phyloP scores from a whole-genome alignment of 2,329 filamentous ascomycete genomes.

The Calonectria henricotiae region DNA sequence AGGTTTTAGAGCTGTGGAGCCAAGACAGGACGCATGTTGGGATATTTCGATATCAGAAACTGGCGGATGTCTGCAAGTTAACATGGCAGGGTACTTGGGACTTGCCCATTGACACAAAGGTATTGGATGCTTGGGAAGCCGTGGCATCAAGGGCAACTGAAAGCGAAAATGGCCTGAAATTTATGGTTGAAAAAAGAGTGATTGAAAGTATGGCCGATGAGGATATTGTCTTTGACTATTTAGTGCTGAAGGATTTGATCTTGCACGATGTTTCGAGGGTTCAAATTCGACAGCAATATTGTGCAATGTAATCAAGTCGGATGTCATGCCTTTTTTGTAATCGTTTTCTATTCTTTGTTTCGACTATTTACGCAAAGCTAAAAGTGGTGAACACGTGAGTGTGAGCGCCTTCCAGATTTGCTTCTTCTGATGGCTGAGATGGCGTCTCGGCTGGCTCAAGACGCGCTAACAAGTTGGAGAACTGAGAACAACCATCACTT shows the following conservation, averaged over 20 bases:
- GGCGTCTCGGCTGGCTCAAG: not conserved
- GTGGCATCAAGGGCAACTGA: not conserved
- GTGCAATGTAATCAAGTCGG: not conserved
- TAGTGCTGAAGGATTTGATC: not conserved
- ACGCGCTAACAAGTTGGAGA: too few species aligned
- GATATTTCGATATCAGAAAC: not conserved
- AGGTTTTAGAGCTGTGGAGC: not conserved
- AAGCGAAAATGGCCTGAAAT: not conserved
- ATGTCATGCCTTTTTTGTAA: not conserved
- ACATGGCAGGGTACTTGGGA: slow-evolving; percentile 7
- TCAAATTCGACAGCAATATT: not conserved
- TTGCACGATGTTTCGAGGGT: not conserved
- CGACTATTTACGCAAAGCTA: too few species aligned
- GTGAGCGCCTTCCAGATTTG: too few species aligned
- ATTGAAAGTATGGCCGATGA: not conserved
- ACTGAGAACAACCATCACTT: not conserved
- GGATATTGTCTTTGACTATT: not conserved
- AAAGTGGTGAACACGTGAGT: too few species aligned
- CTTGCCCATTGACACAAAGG: not conserved
- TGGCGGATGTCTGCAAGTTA: not conserved
- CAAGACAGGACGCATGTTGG: not conserved
- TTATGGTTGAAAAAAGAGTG: not conserved
- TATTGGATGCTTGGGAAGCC: not conserved
- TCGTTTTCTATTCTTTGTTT: too few species aligned
- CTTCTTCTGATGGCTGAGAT: not conserved